A percentile compares a stretch with the other conserved stretches of the same genome.
phyloP scores from a whole-genome alignment of 176 grass and related monocot genomes.

The Aegilops speltoides region DNA sequence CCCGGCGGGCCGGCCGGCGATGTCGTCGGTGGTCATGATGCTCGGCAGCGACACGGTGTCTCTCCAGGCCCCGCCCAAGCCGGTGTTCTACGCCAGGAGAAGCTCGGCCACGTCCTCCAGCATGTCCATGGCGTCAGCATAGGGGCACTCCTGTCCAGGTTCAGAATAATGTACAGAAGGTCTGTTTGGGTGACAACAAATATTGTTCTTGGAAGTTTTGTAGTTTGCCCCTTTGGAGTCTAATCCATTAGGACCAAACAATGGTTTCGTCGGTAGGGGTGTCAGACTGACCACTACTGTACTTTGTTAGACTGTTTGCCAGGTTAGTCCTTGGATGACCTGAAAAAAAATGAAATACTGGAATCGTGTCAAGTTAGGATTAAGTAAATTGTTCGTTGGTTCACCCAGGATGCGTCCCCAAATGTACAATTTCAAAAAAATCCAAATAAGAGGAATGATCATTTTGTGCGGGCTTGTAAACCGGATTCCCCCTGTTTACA shows the following conservation, averaged over 20 bases:
- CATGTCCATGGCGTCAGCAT: neutral
- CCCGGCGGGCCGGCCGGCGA: constrained; percentile 10
- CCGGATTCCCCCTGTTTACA: neutral
- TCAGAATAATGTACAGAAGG: neutral
- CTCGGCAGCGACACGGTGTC: constrained; percentile 30
- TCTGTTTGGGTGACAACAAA: neutral
- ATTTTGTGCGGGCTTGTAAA: too few species aligned
- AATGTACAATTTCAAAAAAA: too few species aligned
- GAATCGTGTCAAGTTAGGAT: neutral
- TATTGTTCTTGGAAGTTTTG: neutral
- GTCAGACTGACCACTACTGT: neutral
- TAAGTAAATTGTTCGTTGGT: too few species aligned
- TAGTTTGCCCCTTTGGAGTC: neutral
- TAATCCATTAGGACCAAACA: neutral
- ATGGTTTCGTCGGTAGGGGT: neutral
- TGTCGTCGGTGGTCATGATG: constrained; percentile 43
- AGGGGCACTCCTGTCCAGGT: neutral
- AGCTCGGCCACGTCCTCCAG: neutral
- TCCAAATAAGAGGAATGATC: too few species aligned
- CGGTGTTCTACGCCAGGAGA: constrained; percentile 1
- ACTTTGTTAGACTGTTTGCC: too few species aligned
- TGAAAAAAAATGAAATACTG: too few species aligned
- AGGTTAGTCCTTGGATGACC: neutral
- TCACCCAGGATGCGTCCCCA: too few species aligned
- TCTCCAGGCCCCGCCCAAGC: constrained; percentile 22